These are phyloP conservation scores for Penicillium rolfsii DNA, from an alignment of 2,329 filamentous ascomycete species.

Conservation along the genomic window DNA sequence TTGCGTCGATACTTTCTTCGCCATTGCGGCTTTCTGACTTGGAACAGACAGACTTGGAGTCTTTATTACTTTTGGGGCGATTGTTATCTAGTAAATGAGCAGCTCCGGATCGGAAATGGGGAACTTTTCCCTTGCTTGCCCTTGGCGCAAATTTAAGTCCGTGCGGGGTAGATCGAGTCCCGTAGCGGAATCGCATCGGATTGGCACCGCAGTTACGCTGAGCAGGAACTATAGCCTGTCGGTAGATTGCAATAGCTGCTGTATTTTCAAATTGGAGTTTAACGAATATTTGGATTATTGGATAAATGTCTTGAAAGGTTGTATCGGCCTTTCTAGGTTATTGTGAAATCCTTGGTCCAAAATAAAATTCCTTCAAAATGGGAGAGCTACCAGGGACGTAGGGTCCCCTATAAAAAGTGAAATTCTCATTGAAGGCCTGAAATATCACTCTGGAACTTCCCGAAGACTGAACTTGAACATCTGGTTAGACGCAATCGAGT, in stretches of 20 bases:
- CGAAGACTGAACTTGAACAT: conserved; percentile 49
- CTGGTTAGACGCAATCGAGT: conserved; percentile 54
- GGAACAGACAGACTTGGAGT: background rate
- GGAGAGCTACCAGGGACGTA: background rate
- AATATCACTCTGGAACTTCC: background rate
- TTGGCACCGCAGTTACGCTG: background rate
- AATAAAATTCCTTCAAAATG: background rate
- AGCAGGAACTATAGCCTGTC: background rate
- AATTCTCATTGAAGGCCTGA: background rate
- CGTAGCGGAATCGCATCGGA: background rate
- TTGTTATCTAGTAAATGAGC: background rate
- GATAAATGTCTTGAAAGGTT: background rate
- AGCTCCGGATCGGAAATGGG: background rate
- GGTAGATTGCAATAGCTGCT: no score
- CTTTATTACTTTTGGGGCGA: background rate
- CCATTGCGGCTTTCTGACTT: background rate
- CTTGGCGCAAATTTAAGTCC: background rate
- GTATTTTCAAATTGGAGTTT: background rate
- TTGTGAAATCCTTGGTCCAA: background rate
- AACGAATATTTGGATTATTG: background rate
- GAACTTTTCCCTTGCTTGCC: background rate
- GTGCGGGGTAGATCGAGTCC: background rate
- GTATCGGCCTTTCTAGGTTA: background rate
- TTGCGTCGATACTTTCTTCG: conserved; percentile 8
- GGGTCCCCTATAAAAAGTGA: background rate